Percentiles rank a stretch among this genome's conserved stretches.
Conservation (phyloP, 331 rosid genomes). For the Quercus tomentella region DNA sequence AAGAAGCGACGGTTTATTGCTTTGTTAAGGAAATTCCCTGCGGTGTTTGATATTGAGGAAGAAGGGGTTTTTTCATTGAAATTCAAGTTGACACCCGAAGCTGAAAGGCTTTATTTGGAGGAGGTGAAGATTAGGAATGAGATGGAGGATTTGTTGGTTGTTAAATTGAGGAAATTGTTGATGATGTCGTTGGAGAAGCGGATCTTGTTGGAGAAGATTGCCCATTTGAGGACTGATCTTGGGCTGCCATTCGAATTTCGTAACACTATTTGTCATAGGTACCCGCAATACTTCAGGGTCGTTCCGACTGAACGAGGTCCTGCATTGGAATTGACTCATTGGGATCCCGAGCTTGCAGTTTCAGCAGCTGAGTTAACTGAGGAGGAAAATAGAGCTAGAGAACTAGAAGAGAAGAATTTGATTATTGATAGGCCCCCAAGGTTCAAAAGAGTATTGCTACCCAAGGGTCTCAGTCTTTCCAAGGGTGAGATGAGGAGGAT, state of each 20-base stretch:
- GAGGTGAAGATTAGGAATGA: slow-evolving; percentile 69
- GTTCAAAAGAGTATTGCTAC: slow-evolving; percentile 68
- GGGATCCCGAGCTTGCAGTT: slow-evolving; percentile 93
- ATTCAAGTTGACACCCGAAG: slow-evolving; percentile 63
- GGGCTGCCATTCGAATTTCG: slow-evolving; percentile 81
- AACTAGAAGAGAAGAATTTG: slow-evolving; percentile 63
- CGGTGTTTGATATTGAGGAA: slow-evolving; percentile 62
- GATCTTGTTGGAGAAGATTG: slow-evolving; percentile 71
- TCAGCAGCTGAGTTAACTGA: slow-evolving; percentile 76
- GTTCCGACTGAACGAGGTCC: slow-evolving; percentile 75
- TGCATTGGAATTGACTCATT: slow-evolving; percentile 74
- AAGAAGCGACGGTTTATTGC: slow-evolving; percentile 62
- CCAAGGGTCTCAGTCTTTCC: slow-evolving; percentile 76
- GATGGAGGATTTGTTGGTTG: slow-evolving; percentile 74
- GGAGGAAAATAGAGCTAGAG: slow-evolving; percentile 63
- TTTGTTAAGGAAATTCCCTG: slow-evolving; percentile 71
- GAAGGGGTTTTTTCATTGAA: slow-evolving; percentile 70
- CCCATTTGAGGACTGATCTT: slow-evolving; percentile 63
- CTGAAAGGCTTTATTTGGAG: slow-evolving; percentile 74
- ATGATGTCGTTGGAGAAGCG: slow-evolving; percentile 78
- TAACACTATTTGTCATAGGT: slow-evolving; percentile 74
- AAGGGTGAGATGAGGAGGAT: slow-evolving; percentile 77
- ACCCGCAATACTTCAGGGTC: slow-evolving; percentile 72
- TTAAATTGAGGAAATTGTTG: slow-evolving; percentile 71
- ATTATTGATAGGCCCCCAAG: slow-evolving; percentile 72